Conservation (phyloP, 1,284 basidiomycete species). For the Trichosporon sp. region DNA sequence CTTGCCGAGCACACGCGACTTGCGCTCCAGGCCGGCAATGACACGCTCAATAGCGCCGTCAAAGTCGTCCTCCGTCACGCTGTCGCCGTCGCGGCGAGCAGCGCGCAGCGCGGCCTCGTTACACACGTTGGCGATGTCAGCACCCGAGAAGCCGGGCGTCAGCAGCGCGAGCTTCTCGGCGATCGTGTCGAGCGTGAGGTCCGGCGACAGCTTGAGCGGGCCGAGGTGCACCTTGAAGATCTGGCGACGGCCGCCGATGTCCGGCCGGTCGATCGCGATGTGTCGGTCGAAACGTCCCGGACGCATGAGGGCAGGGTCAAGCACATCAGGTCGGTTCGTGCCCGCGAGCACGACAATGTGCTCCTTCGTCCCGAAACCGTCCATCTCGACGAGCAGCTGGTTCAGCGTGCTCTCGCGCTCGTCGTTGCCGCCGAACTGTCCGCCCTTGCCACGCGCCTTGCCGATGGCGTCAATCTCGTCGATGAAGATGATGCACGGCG, state of each 20-base stretch:
- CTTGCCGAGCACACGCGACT: slow-evolving; percentile 84
- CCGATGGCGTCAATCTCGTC: slow-evolving; percentile 99
- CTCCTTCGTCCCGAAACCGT: slow-evolving; percentile 93
- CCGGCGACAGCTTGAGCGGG: slow-evolving; percentile 68
- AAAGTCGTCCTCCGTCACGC: slow-evolving; percentile 80
- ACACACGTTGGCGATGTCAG: slow-evolving; percentile 97
- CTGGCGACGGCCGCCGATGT: slow-evolving; percentile 86
- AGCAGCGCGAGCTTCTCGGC: slow-evolving; percentile 91
- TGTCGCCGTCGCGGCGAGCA: slow-evolving; percentile 75
- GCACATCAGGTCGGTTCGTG: slow-evolving; percentile 93
- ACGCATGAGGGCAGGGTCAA: slow-evolving; percentile 90
- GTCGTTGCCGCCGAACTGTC: slow-evolving; percentile 89
- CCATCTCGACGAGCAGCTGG: slow-evolving; percentile 98
- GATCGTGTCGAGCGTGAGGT: slow-evolving; percentile 60
- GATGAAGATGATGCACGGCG: slow-evolving; percentile 81
- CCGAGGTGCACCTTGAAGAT: slow-evolving; percentile 92
- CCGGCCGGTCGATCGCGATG: slow-evolving; percentile 91
- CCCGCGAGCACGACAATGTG: slow-evolving; percentile 96
- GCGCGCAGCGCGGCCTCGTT: slow-evolving; percentile 97
- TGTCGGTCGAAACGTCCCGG: slow-evolving; percentile 97
- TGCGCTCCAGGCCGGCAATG: slow-evolving; percentile 93
- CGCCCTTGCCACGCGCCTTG: slow-evolving; percentile 85
- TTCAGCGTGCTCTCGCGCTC: slow-evolving; percentile 97
- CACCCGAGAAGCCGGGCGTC: slow-evolving; percentile 96
- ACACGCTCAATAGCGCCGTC: slow-evolving; percentile 97